A percentile compares a stretch with the other conserved stretches of the same genome.
These are phyloP conservation scores for Phylloporus rhodoxanthus DNA, from an alignment of 768 basidiomycete species.

Conservation along the genomic window DNA sequence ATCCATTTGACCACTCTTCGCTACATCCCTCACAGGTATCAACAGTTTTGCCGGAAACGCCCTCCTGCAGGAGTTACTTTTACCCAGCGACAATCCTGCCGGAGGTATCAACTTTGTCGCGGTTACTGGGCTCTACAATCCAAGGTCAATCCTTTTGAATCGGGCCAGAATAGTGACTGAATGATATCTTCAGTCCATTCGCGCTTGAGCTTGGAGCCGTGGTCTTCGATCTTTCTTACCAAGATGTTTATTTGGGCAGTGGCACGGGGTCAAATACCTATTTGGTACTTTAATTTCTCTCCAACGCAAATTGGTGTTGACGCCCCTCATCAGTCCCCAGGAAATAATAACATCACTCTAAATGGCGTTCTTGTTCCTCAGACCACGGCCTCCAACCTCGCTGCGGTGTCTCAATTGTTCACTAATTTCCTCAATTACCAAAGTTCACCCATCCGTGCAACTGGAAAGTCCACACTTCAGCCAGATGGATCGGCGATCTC, in stretches of 20 bases:
- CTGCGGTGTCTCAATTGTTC: slow-evolving; percentile 55
- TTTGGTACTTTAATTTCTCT: slow-evolving; percentile 36
- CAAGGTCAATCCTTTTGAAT: slow-evolving; percentile 37
- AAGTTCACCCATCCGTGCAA: slow-evolving; percentile 51
- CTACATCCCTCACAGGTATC: slow-evolving; percentile 38
- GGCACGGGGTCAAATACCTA: slow-evolving; percentile 48
- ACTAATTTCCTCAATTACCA: slow-evolving; percentile 67
- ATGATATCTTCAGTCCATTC: slow-evolving; percentile 46
- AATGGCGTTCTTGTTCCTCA: slow-evolving; percentile 53
- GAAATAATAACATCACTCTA: slow-evolving; percentile 54
- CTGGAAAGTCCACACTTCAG: slow-evolving; percentile 54
- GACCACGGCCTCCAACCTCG: slow-evolving; percentile 39
- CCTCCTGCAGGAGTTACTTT: slow-evolving; percentile 48
- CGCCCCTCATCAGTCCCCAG: slow-evolving; percentile 37
- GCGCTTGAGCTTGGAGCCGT: slow-evolving; percentile 64
- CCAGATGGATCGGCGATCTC: slow-evolving; percentile 50
- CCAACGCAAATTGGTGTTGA: background rate
- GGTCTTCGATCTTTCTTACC: slow-evolving; percentile 55
- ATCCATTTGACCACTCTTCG: background rate
- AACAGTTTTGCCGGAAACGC: slow-evolving; percentile 58
- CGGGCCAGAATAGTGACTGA: slow-evolving; percentile 1
- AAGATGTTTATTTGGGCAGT: slow-evolving; percentile 49
- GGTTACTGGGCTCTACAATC: slow-evolving; percentile 49
- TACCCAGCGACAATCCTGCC: slow-evolving; percentile 60
- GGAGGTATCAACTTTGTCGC: slow-evolving; percentile 66